A percentile compares a stretch with the other conserved stretches of the same genome.
Conservation (phyloP, 768 basidiomycete genomes). For the Exidia glandulosa region DNA sequence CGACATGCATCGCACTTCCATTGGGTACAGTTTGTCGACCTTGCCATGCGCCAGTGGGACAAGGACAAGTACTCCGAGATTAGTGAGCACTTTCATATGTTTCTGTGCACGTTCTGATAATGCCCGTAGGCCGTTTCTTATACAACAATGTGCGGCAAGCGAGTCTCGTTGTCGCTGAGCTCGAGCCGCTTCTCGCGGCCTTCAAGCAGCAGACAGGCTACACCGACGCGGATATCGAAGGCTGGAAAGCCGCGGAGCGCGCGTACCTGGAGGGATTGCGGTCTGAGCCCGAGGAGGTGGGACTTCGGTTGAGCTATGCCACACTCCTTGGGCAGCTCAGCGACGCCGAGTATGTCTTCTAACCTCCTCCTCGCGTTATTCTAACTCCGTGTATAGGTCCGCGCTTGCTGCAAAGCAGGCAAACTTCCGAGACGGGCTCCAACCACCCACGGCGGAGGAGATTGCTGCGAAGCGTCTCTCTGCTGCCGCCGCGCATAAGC, state of each 20-base stretch:
- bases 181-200: background rate
- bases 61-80: conserved; percentile 10
- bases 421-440: background rate
- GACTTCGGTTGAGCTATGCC: background rate
- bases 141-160: background rate
- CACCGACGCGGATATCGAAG: background rate
- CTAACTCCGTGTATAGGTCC: background rate
- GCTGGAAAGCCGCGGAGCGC: background rate
- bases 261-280: background rate
- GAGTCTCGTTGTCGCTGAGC: background rate
- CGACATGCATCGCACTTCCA: conserved; percentile 11
- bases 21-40: conserved; percentile 4
- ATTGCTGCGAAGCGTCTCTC: background rate
- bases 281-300: conserved; percentile 1
- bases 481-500: background rate
- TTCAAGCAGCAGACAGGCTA: background rate
- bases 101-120: background rate
- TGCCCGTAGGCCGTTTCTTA: background rate
- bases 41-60: conserved; percentile 13
- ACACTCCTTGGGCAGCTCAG: background rate
- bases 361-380: background rate
- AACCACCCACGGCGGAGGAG: background rate
- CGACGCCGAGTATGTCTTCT: background rate
- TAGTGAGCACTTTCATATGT: conserved; percentile 1
- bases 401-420: background rate